Evolutionary conservation across 2,329 filamentous ascomycete genomes (phyloP).

Genomic region (Gnomoniopsis smithogilvyi): DNA sequence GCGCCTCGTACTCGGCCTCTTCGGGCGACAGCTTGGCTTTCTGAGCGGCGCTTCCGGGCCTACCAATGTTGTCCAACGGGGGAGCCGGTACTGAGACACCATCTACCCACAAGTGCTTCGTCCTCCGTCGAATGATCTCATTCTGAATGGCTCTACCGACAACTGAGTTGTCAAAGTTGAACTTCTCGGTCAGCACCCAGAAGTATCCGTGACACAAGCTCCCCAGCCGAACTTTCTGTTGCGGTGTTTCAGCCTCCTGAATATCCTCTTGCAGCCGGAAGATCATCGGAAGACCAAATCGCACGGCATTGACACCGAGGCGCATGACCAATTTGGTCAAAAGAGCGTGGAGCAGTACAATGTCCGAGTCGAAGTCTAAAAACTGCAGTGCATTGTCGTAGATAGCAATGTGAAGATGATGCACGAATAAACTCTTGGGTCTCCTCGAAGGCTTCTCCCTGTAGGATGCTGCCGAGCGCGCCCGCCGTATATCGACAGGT

Average conservation of each 20-base stretch:
- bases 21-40: slow-evolving; percentile 46
- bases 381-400: slow-evolving; percentile 82
- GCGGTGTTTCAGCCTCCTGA: slow-evolving; percentile 58
- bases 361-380: slow-evolving; percentile 68
- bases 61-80: slow-evolving; percentile 58
- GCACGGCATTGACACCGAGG: slow-evolving; percentile 77
- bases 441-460: slow-evolving; percentile 54
- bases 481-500: slow-evolving; percentile 54
- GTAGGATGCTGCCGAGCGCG: slow-evolving; percentile 64
- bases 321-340: slow-evolving; percentile 70
- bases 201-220: slow-evolving; percentile 89
- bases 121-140: slow-evolving; percentile 73
- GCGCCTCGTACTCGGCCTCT: slow-evolving; percentile 57
- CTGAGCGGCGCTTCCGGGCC: slow-evolving; percentile 42
- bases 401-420: slow-evolving; percentile 79
- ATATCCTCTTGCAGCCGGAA: slow-evolving; percentile 86
- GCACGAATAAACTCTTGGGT: slow-evolving; percentile 68
- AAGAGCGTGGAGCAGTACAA: slow-evolving; percentile 74
- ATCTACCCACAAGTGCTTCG: slow-evolving; percentile 75
- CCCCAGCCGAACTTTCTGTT: slow-evolving; percentile 74
- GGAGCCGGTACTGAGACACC: slow-evolving; percentile 69
- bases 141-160: slow-evolving; percentile 69
- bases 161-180: slow-evolving; percentile 68
- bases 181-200: slow-evolving; percentile 73
- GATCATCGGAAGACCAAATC: slow-evolving; percentile 82